A percentile compares a stretch with the other conserved stretches of the same genome.
phyloP scores from a whole-genome alignment of 2,329 filamentous ascomycete genomes.

The Ramularia collo-cygni region DNA sequence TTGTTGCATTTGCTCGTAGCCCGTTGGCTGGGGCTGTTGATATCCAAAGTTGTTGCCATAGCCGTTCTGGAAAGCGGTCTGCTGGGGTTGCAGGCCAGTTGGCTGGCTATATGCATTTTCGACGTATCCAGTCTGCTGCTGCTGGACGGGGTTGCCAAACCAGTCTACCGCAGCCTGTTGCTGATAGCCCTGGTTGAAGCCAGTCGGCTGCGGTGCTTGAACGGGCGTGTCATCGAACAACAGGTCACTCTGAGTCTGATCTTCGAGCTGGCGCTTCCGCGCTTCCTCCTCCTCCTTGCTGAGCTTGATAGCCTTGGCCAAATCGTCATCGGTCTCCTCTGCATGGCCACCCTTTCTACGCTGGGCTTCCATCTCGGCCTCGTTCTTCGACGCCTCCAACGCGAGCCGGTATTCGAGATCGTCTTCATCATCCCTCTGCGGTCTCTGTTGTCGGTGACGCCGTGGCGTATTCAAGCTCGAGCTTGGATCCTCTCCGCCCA shows the following conservation, averaged over 20 bases:
- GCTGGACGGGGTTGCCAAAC: constrained; percentile 80
- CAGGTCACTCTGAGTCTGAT: constrained; percentile 66
- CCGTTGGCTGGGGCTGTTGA: constrained; percentile 56
- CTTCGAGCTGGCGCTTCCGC: constrained; percentile 77
- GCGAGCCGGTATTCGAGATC: constrained; percentile 87
- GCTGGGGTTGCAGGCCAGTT: constrained; percentile 51
- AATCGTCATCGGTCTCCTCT: constrained; percentile 66
- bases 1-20: constrained; percentile 55
- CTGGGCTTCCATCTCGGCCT: constrained; percentile 85
- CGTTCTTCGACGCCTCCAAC: constrained; percentile 88
- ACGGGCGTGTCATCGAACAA: constrained; percentile 78
- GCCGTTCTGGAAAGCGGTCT: constrained; percentile 62
- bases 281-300: constrained; percentile 92
- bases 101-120: constrained; percentile 68
- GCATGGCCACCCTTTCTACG: constrained; percentile 49
- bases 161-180: constrained; percentile 95
- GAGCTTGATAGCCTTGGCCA: constrained; percentile 89
- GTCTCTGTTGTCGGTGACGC: constrained; percentile 33
- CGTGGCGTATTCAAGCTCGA: too few relatives aligned
- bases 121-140: constrained; percentile 55
- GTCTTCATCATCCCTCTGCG: constrained; percentile 58
- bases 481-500: constrained; percentile 32
- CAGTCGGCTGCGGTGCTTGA: constrained; percentile 64
- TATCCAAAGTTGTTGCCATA: constrained; percentile 59
- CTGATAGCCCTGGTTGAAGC: constrained; percentile 95